Conservation (phyloP, 2,329 filamentous ascomycete species). For the Fusarium siculi region DNA sequence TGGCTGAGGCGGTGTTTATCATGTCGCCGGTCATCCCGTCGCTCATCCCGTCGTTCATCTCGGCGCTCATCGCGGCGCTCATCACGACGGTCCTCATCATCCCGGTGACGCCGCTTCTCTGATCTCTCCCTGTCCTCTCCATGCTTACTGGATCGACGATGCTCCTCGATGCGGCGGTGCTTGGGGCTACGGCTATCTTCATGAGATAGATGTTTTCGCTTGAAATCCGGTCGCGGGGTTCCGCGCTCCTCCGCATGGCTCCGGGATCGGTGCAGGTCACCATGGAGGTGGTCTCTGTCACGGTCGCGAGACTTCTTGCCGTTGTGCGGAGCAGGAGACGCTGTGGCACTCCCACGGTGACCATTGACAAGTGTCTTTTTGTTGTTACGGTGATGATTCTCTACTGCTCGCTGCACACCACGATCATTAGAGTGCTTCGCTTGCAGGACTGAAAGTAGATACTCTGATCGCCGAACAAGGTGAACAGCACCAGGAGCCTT, state of each 20-base stretch:
- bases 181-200: conserved; percentile 58
- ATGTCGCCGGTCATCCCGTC: conserved; percentile 26
- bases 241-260: conserved; percentile 63
- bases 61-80: conserved; percentile 38
- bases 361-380: conserved; percentile 76
- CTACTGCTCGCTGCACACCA: conserved; percentile 80
- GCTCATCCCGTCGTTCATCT: conserved; percentile 25
- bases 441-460: conserved; percentile 92
- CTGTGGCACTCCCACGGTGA: conserved; percentile 71
- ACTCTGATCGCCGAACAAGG: conserved; percentile 92
- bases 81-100: conserved; percentile 40
- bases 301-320: conserved; percentile 59
- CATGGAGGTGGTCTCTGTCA: conserved; percentile 58
- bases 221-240: conserved; percentile 64
- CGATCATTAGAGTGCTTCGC: conserved; percentile 83
- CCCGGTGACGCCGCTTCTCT: conserved; percentile 40
- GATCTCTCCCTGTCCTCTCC: conserved; percentile 52
- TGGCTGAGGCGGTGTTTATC: conserved; percentile 40
- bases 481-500: conserved; percentile 98
- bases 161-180: conserved; percentile 55
- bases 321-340: conserved; percentile 73
- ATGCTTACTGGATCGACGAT: conserved; percentile 51
- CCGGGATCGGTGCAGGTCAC: conserved; percentile 62
- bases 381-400: conserved; percentile 95
- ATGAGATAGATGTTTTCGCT: conserved; percentile 68